These are phyloP conservation scores for Cystobasidiopsis lactophilus DNA, from an alignment of 768 basidiomycete genomes.

Conservation along the genomic window DNA sequence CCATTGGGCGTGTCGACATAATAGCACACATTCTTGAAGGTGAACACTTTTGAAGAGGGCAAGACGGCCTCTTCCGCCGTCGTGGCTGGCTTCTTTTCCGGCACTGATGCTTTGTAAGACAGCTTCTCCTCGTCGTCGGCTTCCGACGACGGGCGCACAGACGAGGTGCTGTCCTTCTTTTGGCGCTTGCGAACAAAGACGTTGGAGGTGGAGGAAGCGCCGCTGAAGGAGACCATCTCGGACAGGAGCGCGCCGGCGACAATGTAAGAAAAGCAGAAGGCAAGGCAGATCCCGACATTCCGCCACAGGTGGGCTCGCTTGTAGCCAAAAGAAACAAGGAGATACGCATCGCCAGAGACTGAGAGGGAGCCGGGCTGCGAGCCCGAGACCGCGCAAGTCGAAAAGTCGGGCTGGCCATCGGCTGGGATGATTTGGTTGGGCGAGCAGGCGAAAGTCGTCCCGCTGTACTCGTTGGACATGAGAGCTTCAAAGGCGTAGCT, in stretches of 20 bases:
- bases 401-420: constrained; percentile 38
- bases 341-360: background rate
- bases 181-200: constrained; percentile 26
- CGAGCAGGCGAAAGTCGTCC: constrained; percentile 38
- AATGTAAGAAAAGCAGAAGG: constrained; percentile 40
- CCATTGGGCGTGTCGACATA: constrained; percentile 12
- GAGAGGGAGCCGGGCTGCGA: background rate
- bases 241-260: constrained; percentile 21
- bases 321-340: constrained; percentile 28
- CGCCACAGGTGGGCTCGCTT: constrained; percentile 49
- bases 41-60: constrained; percentile 25
- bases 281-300: constrained; percentile 34
- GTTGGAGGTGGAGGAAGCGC: background rate
- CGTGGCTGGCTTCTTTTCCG: background rate
- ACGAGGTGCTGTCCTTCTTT: constrained; percentile 30
- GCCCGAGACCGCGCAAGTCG: constrained; percentile 25
- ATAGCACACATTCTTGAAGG: constrained; percentile 23
- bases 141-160: constrained; percentile 30
- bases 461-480: constrained; percentile 58
- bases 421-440: constrained; percentile 41
- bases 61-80: constrained; percentile 28
- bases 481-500: constrained; percentile 47
- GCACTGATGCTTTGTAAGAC: constrained; percentile 12
- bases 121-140: constrained; percentile 29
- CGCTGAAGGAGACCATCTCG: background rate